A percentile compares a stretch with the other conserved stretches of the same genome.
Evolutionary conservation across 257 asterid genomes (phyloP).

Genomic region (Eucommia ulmoides): DNA sequence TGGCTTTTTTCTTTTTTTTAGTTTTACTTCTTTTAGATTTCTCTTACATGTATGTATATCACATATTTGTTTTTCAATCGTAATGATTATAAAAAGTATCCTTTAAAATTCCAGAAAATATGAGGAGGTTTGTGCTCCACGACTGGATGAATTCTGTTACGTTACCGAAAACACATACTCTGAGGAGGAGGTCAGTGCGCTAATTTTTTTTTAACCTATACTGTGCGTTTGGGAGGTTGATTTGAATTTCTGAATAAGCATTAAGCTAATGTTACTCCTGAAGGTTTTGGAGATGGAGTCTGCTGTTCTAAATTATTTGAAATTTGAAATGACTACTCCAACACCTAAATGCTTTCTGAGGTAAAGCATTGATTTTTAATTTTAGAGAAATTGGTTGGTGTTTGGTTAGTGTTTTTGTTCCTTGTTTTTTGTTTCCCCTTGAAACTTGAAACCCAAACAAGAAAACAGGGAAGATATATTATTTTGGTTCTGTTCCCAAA

Average conservation of each 20-base stretch:
- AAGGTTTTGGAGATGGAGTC: constrained; percentile 92
- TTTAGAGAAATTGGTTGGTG: background rate
- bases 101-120: constrained; percentile 46
- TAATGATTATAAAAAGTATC: background rate
- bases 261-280: constrained; percentile 5
- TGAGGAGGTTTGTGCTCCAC: constrained; percentile 94
- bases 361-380: constrained; percentile 12
- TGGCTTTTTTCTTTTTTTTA: background rate
- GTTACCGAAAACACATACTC: constrained; percentile 85
- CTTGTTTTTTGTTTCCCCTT: too few species aligned
- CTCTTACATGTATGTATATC: background rate
- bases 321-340: constrained; percentile 91
- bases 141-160: constrained; percentile 85
- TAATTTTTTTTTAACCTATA: background rate
- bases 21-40: background rate
- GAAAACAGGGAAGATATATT: too few species aligned
- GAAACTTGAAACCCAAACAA: too few species aligned
- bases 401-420: too few species aligned
- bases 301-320: constrained; percentile 54
- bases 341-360: constrained; percentile 78
- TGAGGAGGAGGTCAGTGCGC: constrained; percentile 54
- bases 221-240: background rate
- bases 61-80: background rate
- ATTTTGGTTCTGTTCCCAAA: too few species aligned
- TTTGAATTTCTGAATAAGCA: background rate